These are phyloP conservation scores for Trypanosoma cruzi DNA, from an alignment of 208 protist species.

Conservation along the genomic window DNA sequence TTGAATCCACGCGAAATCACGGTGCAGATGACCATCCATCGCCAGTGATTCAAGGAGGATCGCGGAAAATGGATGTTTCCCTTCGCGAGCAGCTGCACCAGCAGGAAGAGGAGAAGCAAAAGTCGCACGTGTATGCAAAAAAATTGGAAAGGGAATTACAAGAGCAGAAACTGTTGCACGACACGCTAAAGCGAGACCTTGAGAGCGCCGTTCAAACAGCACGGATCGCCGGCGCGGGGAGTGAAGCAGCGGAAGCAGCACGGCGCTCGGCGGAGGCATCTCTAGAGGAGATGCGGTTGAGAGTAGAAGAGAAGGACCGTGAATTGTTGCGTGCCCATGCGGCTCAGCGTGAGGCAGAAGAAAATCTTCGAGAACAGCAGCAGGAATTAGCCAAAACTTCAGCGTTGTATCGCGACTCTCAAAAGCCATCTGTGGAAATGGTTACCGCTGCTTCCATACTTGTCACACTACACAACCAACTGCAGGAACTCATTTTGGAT, in stretches of 20 bases:
- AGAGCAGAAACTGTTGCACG: constrained; percentile 22
- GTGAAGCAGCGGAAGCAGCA: constrained; percentile 27
- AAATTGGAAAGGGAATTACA: constrained; percentile 8
- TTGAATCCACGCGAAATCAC: not conserved
- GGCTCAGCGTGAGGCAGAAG: constrained; percentile 12
- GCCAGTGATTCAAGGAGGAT: not conserved
- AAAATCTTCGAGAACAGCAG: constrained; percentile 1
- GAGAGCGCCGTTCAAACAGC: constrained; percentile 10
- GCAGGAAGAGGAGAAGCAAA: not conserved
- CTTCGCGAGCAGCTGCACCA: constrained; percentile 22
- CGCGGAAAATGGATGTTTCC: constrained; percentile 26
- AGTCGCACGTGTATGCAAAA: not conserved
- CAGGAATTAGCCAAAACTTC: not conserved
- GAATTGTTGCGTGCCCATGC: constrained; percentile 18
- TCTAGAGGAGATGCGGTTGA: not conserved
- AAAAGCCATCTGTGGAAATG: constrained; percentile 12
- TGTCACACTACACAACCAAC: constrained; percentile 20
- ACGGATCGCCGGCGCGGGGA: constrained; percentile 3
- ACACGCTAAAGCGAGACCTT: constrained; percentile 16
- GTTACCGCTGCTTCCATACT: constrained; percentile 14
- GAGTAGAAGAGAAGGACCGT: constrained; percentile 6
- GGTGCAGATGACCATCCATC: not conserved
- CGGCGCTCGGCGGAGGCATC: constrained; percentile 12
- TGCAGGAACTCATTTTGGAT: constrained; percentile 12
- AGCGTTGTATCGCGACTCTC: not conserved